Evolutionary conservation across 2,329 filamentous ascomycete species (phyloP).

Genomic region (Paradendryphiella salina): DNA sequence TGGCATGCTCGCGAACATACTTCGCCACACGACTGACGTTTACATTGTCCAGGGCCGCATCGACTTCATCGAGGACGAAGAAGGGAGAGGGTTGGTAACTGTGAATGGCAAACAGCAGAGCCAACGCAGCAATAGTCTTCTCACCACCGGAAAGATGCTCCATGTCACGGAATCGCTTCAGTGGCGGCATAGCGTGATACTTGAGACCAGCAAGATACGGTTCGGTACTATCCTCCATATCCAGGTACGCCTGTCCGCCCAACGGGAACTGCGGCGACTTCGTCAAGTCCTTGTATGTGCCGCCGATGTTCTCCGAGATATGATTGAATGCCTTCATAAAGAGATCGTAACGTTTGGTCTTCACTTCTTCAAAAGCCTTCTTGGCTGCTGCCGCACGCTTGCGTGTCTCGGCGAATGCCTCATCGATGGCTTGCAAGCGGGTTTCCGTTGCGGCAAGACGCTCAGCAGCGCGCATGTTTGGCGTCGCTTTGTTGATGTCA

Average conservation of each 20-base stretch:
- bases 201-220: conserved; percentile 95
- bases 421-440: conserved; percentile 79
- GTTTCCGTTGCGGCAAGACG: conserved; percentile 83
- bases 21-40: conserved; percentile 96
- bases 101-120: conserved; percentile 95
- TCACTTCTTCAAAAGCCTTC: conserved; percentile 81
- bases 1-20: conserved; percentile 91
- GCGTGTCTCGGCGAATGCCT: conserved; percentile 86
- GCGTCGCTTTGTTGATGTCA: conserved; percentile 91
- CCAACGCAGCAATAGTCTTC: conserved; percentile 97
- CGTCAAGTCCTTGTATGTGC: conserved; percentile 94
- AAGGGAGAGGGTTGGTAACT: conserved; percentile 94
- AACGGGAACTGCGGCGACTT: conserved; percentile 87
- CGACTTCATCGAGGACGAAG: conserved; percentile 97
- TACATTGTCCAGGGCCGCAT: conserved; percentile 96
- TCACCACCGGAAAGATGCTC: conserved; percentile 96
- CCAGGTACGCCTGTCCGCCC: conserved; percentile 85
- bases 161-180: conserved; percentile 99
- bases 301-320: conserved; percentile 90
- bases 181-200: conserved; percentile 97
- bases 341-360: conserved; percentile 79
- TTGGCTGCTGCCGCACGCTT: conserved; percentile 72
- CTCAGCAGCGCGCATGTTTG: conserved; percentile 94
- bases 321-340: conserved; percentile 96
- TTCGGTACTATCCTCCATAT: conserved; percentile 94